A percentile compares a stretch with the other conserved stretches of the same genome.
Conservation (phyloP, 2,329 filamentous ascomycete genomes). For the Colletotrichum aenigma region DNA sequence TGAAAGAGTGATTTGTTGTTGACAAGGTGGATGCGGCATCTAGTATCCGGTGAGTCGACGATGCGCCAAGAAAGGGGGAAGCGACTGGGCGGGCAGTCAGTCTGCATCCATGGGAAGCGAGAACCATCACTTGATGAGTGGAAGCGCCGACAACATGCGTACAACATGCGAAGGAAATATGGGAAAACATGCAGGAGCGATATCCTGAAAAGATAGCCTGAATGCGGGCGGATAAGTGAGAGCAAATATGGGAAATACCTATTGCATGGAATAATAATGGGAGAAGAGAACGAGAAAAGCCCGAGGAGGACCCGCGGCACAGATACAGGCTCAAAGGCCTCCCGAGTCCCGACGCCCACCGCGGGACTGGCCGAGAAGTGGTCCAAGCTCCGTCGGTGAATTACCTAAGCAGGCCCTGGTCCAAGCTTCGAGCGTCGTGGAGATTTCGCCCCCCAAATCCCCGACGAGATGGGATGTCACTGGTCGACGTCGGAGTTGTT, state of each 20-base stretch:
- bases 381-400: not conserved
- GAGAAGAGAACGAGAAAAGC: not conserved
- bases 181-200: not conserved
- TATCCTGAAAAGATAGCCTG: not conserved
- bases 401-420: not conserved
- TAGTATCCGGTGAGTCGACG: constrained; percentile 11
- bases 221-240: not conserved
- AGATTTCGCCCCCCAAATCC: not conserved
- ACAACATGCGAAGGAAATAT: not conserved
- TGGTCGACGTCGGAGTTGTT: not conserved
- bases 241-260: not conserved
- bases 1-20: constrained; percentile 4
- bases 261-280: not conserved
- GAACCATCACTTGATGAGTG: constrained; percentile 9
- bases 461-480: not conserved
- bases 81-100: not conserved
- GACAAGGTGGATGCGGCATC: not conserved
- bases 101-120: not conserved
- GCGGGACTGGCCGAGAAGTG: not conserved
- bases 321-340: not conserved
- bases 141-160: not conserved
- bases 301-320: not conserved
- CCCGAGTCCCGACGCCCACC: not conserved
- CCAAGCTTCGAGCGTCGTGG: not conserved
- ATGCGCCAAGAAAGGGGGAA: constrained; percentile 5